Conservation (phyloP, 345 rosid species). For the Citrus medica region DNA sequence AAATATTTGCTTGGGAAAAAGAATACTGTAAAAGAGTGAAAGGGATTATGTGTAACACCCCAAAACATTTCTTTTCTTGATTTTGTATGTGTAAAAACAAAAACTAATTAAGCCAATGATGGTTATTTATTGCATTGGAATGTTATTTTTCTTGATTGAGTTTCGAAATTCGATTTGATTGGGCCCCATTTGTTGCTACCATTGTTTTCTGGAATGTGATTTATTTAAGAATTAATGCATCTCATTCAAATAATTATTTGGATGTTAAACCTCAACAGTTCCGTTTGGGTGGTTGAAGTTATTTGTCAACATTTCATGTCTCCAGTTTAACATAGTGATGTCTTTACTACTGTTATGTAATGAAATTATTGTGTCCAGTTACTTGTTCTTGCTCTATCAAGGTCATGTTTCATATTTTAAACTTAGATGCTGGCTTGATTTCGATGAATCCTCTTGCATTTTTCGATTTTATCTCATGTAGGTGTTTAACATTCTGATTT, state of each 20-base stretch:
- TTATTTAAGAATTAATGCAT: not conserved
- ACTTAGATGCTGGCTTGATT: not conserved
- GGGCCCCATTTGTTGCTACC: not conserved
- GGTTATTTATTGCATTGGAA: not conserved
- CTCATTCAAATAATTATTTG: not conserved
- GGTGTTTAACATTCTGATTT: not conserved
- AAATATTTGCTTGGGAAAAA: constrained; percentile 9
- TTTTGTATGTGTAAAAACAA: not conserved
- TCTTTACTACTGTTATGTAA: not conserved
- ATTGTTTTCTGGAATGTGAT: not conserved
- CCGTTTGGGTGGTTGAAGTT: not conserved
- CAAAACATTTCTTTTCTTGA: not conserved
- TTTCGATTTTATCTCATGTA: not conserved
- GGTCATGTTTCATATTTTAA: not conserved
- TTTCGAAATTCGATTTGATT: not conserved
- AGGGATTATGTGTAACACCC: constrained; percentile 10
- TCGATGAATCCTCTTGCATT: not conserved
- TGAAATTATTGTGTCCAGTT: not conserved
- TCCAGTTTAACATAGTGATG: not conserved
- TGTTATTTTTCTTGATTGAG: constrained; percentile 4
- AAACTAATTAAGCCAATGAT: not conserved
- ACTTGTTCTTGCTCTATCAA: not conserved
- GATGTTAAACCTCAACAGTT: not conserved
- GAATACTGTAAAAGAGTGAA: constrained; percentile 9
- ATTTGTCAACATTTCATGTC: not conserved